phyloP scores from a whole-genome alignment of 2,329 filamentous ascomycete species.

The Calonectria pseudoreteaudii region DNA sequence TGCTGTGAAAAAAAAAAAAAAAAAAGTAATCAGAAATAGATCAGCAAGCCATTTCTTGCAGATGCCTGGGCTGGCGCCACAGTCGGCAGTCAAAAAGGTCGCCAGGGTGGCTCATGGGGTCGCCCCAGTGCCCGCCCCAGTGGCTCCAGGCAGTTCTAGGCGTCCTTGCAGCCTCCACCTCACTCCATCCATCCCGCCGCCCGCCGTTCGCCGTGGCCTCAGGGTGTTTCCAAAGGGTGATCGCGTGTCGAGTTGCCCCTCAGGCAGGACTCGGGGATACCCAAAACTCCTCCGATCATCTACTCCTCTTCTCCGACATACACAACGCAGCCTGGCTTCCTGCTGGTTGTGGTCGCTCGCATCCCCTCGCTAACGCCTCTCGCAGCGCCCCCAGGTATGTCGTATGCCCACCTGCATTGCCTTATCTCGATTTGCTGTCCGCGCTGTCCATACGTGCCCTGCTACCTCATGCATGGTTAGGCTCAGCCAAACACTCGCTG shows the following conservation, averaged over 20 bases:
- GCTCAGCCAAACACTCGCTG: slow-evolving; percentile 38
- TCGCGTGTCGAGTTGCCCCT: slow-evolving; percentile 27
- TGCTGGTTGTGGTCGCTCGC: not conserved
- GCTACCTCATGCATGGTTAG: slow-evolving; percentile 37
- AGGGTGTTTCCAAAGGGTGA: slow-evolving; percentile 27
- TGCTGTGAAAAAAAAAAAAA: too few species aligned
- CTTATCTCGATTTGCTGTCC: slow-evolving; percentile 14
- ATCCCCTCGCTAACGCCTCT: not conserved
- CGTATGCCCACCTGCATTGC: slow-evolving; percentile 8
- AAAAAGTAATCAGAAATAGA: not conserved
- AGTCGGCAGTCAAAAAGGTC: not conserved
- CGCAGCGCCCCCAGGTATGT: slow-evolving; percentile 17
- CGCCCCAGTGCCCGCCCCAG: not conserved
- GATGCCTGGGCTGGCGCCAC: not conserved
- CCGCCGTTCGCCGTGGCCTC: slow-evolving; percentile 22
- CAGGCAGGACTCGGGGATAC: slow-evolving; percentile 22
- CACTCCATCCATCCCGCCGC: slow-evolving; percentile 12
- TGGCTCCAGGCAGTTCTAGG: slow-evolving; percentile 3
- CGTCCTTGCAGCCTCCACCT: slow-evolving; percentile 3
- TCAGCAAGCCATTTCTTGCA: not conserved
- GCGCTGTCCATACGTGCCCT: slow-evolving; percentile 25
- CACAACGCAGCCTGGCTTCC: not conserved
- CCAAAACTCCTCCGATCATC: not conserved
- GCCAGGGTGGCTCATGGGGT: not conserved
- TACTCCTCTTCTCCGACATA: not conserved